Evolutionary conservation across 169 alveolate species (phyloP), one percentile per base, ranked within the genome.

Genomic region (Plasmodium inui): DNA sequence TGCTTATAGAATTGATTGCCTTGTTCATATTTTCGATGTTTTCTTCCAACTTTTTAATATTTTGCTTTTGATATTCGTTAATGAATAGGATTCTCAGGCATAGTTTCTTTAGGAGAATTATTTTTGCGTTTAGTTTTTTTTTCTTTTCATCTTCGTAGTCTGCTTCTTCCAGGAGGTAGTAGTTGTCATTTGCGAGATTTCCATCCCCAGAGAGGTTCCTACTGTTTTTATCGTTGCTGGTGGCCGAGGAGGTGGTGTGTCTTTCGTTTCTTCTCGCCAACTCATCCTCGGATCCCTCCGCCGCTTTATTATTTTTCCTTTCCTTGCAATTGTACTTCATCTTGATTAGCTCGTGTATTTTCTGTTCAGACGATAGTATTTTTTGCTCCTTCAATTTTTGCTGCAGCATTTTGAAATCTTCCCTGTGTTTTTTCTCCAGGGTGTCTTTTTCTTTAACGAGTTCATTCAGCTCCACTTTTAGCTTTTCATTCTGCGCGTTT

Each of bases 351-450:
- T 89, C 90, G 53, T 89, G 86, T 37, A 89, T 57, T 89, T 89
- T 89, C 71, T 89, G 80, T 73, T 89, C 94, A 19, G 86, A 79
- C 2, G 94, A 89, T 39, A 89, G 50, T 14, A 89, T 89, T 89
- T 89, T 89, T 79, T 89, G 94, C 32, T 89, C 94, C 55, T 89
- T 89, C 71, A 89, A 79, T 89, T 89, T 89, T 89, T 89, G 94
- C 72, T 89, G 94, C 5, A 89, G 17, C 34, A 80, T 78, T 67
- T 89, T 89, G 82, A 89, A 89, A 53, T 89, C 83, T 79, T 89
- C 94, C 79, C 94, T 89, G 39, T 89, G 94, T 67, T 89, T 89
- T 79, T 89, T 89, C 72, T 89, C 94, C 57, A 89, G 71, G 17
- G 50, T 89, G 53, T 89, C 94, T 89, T 79, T 89, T 55, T 89